A percentile compares a stretch with the other conserved stretches of the same genome.
phyloP scores from a whole-genome alignment of 495 filamentous ascomycete genomes.

The Penicillium paradoxum region DNA sequence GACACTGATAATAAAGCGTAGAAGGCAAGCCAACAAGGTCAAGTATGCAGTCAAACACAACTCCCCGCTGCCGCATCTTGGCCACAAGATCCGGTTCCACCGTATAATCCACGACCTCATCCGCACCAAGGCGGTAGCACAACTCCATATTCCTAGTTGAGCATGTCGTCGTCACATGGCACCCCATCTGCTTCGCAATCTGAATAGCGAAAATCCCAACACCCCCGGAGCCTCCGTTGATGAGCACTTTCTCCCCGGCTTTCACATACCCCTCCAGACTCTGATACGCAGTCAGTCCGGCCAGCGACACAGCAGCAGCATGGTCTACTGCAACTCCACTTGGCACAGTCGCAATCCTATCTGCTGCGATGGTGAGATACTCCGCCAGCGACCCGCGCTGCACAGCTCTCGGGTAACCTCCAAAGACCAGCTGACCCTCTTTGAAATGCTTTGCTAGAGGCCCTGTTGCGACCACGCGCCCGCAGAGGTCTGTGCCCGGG shows the following conservation, averaged over 20 bases:
- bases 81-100: constrained; percentile 41
- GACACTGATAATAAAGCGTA: constrained; percentile 50
- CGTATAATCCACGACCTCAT: constrained; percentile 68
- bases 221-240: constrained; percentile 65
- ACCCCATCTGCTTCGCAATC: constrained; percentile 61
- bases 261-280: constrained; percentile 51
- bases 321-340: constrained; percentile 46
- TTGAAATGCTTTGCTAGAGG: constrained; percentile 31
- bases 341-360: constrained; percentile 36
- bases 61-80: constrained; percentile 43
- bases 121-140: constrained; percentile 56
- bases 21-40: constrained; percentile 56
- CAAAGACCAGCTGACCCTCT: constrained; percentile 55
- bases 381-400: constrained; percentile 52
- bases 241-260: constrained; percentile 53
- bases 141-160: constrained; percentile 55
- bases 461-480: constrained; percentile 47
- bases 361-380: constrained; percentile 36
- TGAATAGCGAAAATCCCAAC: constrained; percentile 59
- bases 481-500: constrained; percentile 61
- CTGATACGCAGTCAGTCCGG: constrained; percentile 57
- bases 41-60: constrained; percentile 51
- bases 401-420: constrained; percentile 33
- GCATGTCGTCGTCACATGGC: constrained; percentile 57
- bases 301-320: constrained; percentile 50